Evolutionary conservation across 148 eudicot genomes (phyloP), one percentile per base, ranked within the genome.

Genomic region (Linanthus parryae): DNA sequence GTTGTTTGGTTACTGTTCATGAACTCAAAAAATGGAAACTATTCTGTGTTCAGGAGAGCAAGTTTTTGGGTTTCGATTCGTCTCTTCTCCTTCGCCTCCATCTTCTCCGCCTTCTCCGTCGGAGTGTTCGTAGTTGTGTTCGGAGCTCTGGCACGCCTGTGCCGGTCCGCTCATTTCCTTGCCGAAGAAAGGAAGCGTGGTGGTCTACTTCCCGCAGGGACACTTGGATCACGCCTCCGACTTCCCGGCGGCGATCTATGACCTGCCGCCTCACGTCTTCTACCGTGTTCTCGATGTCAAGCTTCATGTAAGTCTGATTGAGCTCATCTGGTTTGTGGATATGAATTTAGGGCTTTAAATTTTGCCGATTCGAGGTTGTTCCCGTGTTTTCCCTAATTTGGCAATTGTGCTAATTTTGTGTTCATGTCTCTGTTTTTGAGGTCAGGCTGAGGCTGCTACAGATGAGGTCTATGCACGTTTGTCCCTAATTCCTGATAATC

Each of bases 131-230:
- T 47, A 67, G 52, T 89, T 86, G 57, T 84, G 95, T 75, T 74
- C 86, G 95, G 98, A 91, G 84, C 81, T 88, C 1, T 88, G 95
- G 99, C 99, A 92, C 64, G 99, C 99, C 18, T 88, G 99, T 64
- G 99, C 96, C 3, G 99, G 99, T 5, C 95, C 96, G 12, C 25
- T 75, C 25, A 75, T 80, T 36, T 77, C 95, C 42, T 44, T 84
- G 33, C 99, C 99, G 29, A 88, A 76, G 70, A 92, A 80, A 57
- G 91, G 95, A 2, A 75, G 78, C 56, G 66, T 74, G 23, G 91
- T 92, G 31, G 85, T 88, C 26, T 92, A 92, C 67, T 66, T 92
- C 13, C 96, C 95, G 14, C 99, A 92, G 51, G 99, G 88, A 14
- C 96, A 92, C 57, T 72, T 88, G 58, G 90, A 87, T 38, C 72